These are phyloP conservation scores for Bigelowiella natans DNA, from an alignment of 78 protist genomes.

Conservation along the genomic window DNA sequence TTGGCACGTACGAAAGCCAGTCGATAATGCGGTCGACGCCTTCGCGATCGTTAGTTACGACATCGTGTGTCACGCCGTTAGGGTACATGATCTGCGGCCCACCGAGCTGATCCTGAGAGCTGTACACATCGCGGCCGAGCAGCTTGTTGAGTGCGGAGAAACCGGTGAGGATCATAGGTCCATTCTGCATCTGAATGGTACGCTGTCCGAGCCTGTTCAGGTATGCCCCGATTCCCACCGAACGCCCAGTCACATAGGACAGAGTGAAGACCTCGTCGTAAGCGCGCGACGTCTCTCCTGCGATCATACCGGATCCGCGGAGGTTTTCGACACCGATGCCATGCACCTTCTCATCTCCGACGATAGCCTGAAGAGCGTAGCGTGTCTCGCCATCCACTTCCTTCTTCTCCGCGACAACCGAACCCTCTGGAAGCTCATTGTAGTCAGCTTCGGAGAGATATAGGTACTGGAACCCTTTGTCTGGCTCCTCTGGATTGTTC, in stretches of 20 bases:
- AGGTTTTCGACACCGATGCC: conserved; percentile 95
- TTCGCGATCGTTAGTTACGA: conserved; percentile 58
- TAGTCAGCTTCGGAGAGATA: conserved; percentile 72
- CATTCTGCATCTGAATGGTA: conserved; percentile 48
- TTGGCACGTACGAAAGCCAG: conserved; percentile 67
- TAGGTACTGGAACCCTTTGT: conserved; percentile 65
- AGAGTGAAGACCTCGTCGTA: conserved; percentile 70
- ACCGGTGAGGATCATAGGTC: conserved; percentile 89
- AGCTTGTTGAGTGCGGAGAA: conserved; percentile 82
- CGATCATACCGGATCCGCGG: conserved; percentile 85
- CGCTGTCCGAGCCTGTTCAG: conserved; percentile 86
- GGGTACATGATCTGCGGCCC: conserved; percentile 67
- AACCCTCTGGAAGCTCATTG: not conserved
- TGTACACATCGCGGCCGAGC: conserved; percentile 44
- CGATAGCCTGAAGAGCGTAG: not conserved
- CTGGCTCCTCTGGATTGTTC: conserved; percentile 36
- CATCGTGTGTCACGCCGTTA: conserved; percentile 84
- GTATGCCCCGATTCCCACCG: conserved; percentile 97
- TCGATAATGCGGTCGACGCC: conserved; percentile 46
- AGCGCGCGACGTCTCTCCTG: conserved; percentile 89
- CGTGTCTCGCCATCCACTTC: not conserved
- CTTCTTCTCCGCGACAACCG: not conserved
- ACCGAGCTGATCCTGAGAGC: conserved; percentile 76
- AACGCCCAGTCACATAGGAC: conserved; percentile 75
- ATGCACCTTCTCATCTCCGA: not conserved